phyloP scores from a whole-genome alignment of 2,329 filamentous ascomycete species.

The Epichloe sibirici region DNA sequence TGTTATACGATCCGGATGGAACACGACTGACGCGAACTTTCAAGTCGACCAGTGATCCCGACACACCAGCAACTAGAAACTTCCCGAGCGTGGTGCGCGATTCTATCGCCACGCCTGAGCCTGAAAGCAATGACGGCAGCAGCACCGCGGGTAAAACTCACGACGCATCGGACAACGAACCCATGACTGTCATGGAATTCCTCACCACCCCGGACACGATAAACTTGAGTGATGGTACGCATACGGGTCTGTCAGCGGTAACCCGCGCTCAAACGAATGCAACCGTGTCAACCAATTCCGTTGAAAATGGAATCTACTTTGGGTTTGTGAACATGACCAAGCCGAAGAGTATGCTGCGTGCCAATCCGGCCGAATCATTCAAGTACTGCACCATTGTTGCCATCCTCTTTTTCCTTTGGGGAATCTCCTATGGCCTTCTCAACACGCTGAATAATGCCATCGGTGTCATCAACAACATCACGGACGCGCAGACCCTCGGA shows the following conservation, averaged over 20 bases:
- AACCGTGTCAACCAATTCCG: constrained; percentile 23
- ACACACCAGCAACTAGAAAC: constrained; percentile 14
- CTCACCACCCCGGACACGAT: constrained; percentile 30
- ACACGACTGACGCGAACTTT: constrained; percentile 17
- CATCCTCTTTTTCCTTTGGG: constrained; percentile 79
- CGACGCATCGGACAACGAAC: constrained; percentile 13
- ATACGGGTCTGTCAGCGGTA: constrained; percentile 1
- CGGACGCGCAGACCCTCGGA: constrained; percentile 48
- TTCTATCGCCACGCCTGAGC: not conserved
- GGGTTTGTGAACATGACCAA: constrained; percentile 62
- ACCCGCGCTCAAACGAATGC: constrained; percentile 15
- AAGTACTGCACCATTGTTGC: constrained; percentile 66
- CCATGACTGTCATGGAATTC: constrained; percentile 31
- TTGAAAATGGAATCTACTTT: constrained; percentile 49
- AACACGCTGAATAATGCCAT: constrained; percentile 69
- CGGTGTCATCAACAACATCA: constrained; percentile 49
- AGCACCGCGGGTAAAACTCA: not conserved
- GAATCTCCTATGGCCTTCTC: constrained; percentile 77
- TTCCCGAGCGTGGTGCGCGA: not conserved
- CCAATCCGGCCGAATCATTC: constrained; percentile 50
- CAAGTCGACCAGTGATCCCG: constrained; percentile 20
- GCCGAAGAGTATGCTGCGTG: constrained; percentile 59
- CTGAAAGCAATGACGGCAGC: not conserved
- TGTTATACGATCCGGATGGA: constrained; percentile 40
- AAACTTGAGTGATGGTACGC: constrained; percentile 7